phyloP scores from a whole-genome alignment of 352 stramenopile species.

The Globisporangium paroecandrum region DNA sequence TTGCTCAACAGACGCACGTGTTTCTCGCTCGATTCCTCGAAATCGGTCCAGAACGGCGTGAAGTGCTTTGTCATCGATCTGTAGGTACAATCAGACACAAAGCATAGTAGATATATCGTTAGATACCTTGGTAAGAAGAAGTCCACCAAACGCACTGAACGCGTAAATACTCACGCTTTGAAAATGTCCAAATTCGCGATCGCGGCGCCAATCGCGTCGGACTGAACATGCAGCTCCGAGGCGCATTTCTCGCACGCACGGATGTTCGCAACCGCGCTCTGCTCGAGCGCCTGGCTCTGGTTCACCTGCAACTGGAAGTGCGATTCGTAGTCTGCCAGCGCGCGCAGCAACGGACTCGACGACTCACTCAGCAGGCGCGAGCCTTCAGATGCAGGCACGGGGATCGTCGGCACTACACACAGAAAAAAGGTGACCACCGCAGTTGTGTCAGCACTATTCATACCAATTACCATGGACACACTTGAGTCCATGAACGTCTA shows the following conservation, averaged over 20 bases:
- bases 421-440: background rate
- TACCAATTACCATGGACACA: background rate
- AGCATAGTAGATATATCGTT: background rate
- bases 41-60: slow-evolving; percentile 76
- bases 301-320: slow-evolving; percentile 76
- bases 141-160: background rate
- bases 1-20: slow-evolving; percentile 61
- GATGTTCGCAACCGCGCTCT: slow-evolving; percentile 52
- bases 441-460: background rate
- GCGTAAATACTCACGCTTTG: slow-evolving; percentile 28
- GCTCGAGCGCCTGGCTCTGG: slow-evolving; percentile 63
- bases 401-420: slow-evolving; percentile 47
- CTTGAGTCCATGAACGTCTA: too few species aligned
- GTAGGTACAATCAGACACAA: background rate
- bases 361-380: slow-evolving; percentile 74
- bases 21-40: slow-evolving; percentile 45
- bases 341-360: slow-evolving; percentile 71
- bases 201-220: slow-evolving; percentile 65
- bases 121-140: background rate
- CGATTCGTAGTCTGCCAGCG: slow-evolving; percentile 76
- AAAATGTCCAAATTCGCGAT: slow-evolving; percentile 81
- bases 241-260: slow-evolving; percentile 47
- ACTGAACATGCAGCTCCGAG: slow-evolving; percentile 59
- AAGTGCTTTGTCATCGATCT: slow-evolving; percentile 83
- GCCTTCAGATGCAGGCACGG: slow-evolving; percentile 56